phyloP scores from a whole-genome alignment of 106 monocot genomes.

The Dendrobium chrysotoxum region DNA sequence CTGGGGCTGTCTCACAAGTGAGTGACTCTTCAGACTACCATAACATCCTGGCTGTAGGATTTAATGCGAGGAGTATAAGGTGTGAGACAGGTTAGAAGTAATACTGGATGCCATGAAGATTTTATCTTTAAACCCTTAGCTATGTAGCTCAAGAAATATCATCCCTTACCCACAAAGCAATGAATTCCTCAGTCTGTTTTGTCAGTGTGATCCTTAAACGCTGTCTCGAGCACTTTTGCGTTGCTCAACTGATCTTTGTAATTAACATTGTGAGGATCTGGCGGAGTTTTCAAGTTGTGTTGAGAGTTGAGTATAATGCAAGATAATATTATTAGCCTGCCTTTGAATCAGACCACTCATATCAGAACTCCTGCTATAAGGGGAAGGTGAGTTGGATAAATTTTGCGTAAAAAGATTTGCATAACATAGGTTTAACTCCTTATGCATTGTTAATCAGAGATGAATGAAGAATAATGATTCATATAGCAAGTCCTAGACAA shows the following conservation, averaged over 20 bases:
- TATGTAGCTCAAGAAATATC: neutral
- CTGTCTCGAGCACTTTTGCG: neutral
- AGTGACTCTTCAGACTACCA: conserved; percentile 1
- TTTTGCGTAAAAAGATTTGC: no score
- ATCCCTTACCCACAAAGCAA: neutral
- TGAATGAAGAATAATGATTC: no score
- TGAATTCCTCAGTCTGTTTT: neutral
- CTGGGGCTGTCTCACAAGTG: conserved; percentile 51
- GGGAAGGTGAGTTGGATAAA: no score
- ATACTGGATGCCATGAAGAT: neutral
- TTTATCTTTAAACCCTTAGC: neutral
- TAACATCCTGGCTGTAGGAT: neutral
- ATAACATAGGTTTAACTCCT: no score
- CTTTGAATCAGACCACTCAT: no score
- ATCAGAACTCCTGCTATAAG: no score
- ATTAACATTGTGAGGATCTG: neutral
- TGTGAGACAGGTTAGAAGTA: neutral
- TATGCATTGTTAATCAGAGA: no score
- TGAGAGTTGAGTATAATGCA: no score
- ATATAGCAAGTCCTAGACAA: no score
- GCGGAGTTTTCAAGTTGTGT: neutral
- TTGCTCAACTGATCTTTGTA: neutral
- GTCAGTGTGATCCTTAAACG: neutral
- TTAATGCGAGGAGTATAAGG: neutral
- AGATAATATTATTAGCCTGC: no score